phyloP scores from a whole-genome alignment of 768 basidiomycete species.

The Daedaleopsis nitida region DNA sequence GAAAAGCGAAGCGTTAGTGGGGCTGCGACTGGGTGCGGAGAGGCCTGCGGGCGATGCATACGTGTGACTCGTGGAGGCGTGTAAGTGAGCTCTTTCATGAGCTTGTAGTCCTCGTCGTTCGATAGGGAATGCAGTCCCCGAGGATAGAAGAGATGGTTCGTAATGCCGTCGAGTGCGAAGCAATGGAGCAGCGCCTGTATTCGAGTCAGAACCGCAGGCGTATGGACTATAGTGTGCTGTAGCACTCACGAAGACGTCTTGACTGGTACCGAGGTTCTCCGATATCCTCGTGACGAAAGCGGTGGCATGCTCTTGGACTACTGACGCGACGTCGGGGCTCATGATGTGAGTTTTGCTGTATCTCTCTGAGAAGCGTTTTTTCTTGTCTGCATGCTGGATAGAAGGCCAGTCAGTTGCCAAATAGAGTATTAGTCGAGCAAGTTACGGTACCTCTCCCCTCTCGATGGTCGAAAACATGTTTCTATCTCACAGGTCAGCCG shows the following conservation, averaged over 20 bases:
- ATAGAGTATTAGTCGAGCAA: background rate
- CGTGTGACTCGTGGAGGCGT: slow-evolving; percentile 6
- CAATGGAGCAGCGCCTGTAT: slow-evolving; percentile 19
- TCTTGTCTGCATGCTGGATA: slow-evolving; percentile 18
- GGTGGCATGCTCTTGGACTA: slow-evolving; percentile 19
- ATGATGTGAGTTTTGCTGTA: slow-evolving; percentile 23
- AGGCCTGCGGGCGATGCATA: background rate
- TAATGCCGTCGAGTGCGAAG: slow-evolving; percentile 23
- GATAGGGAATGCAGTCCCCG: slow-evolving; percentile 15
- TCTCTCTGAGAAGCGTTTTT: slow-evolving; percentile 22
- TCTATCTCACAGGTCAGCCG: background rate
- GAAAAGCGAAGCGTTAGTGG: background rate
- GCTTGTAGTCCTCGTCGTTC: slow-evolving; percentile 12
- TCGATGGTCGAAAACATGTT: slow-evolving; percentile 25
- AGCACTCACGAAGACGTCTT: slow-evolving; percentile 20
- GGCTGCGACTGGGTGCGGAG: background rate
- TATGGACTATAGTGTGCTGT: background rate
- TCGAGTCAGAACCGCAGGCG: background rate
- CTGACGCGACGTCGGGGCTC: slow-evolving; percentile 17
- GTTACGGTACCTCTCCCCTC: background rate
- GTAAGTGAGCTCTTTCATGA: slow-evolving; percentile 22
- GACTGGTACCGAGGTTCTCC: slow-evolving; percentile 10
- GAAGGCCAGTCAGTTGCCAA: background rate
- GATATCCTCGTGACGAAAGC: slow-evolving; percentile 17
- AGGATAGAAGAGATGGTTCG: slow-evolving; percentile 24